Base-by-base conservation (phyloP, 306 rosid species). In the Luffa aegyptiaca region DNA sequence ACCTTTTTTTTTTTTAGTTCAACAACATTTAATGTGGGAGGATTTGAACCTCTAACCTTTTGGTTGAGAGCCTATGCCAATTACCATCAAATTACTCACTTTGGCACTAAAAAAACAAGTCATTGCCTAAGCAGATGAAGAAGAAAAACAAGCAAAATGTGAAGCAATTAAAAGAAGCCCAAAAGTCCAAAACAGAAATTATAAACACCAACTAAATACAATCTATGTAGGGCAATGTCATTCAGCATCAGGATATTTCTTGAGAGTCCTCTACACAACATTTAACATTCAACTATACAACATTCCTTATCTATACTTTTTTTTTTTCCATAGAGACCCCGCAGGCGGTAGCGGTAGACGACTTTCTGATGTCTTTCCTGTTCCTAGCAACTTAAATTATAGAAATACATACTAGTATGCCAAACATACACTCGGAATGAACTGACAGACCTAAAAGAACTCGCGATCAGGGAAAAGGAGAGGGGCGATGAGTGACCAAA, bases 401-500 rank as follows among this genome's bases (percentile, higher is more conserved):
- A 49, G 44, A 49, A 14, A 48, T 49, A 73, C 31, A 11, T 73
- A 33, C 61, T 48, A 14, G 48, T 2, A 36, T 52, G 79, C 9
- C 33, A 52, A 75, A 52, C 17, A 49, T 74, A 33, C 20, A 21
- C 35, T 45, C 39, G 0, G 2, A 14, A 51, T 7, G 61, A 14
- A 13, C 48, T 73, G 45, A 73, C 26, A 78, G 48, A 79, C 57
- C 83, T 87, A 95, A 77, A 82, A 78, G 83, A 96, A 96, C 84
- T 90, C 92, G 0, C 98, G 94, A 81, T 91, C 99, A 11, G 93
- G 93, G 57, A 88, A 76, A 39, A 93, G 18, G 65, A 91, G 2
- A 81, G 94, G 98, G 75, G 98, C 98, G 73, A 89, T 3, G 31
- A 96, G 91, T 45, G 97, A 88, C 99, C 98, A 96, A 13, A 88